Conservation (phyloP, 306 rosid species). For the Rosa lucieae region DNA sequence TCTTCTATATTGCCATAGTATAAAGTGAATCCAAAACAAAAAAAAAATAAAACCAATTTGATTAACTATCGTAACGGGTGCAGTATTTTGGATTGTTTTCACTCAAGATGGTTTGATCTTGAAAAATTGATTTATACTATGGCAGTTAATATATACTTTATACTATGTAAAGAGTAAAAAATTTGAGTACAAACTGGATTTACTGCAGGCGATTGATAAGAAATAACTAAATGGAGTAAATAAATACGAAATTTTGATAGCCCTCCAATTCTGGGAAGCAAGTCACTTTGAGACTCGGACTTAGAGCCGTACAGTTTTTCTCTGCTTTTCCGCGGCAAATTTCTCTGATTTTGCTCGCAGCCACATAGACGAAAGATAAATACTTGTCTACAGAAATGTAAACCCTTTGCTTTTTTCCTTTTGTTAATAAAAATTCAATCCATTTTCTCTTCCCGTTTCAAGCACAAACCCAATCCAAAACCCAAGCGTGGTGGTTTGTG, state of each 20-base stretch:
- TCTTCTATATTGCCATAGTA: too few relatives aligned
- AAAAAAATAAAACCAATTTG: too few relatives aligned
- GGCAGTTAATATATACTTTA: too few relatives aligned
- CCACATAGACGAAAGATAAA: slow-evolving; percentile 1
- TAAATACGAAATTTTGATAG: neutral
- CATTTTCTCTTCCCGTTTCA: slow-evolving; percentile 14
- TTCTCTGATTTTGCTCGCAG: neutral
- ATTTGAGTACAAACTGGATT: neutral
- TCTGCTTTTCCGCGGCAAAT: slow-evolving; percentile 18
- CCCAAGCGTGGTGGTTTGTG: slow-evolving; percentile 6
- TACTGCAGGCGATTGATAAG: neutral
- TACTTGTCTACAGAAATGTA: neutral
- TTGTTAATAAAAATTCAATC: neutral
- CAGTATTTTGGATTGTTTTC: too few relatives aligned
- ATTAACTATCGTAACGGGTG: too few relatives aligned
- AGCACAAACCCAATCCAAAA: slow-evolving; percentile 16
- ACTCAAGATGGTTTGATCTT: too few relatives aligned
- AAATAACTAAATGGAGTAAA: neutral
- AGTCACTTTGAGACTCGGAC: neutral
- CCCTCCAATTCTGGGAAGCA: slow-evolving; percentile 17
- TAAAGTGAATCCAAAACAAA: too few relatives aligned
- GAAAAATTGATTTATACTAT: too few relatives aligned
- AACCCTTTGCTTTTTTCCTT: neutral
- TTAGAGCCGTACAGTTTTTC: slow-evolving; percentile 19
- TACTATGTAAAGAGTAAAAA: too few relatives aligned